Base-by-base conservation (phyloP, 2,329 filamentous ascomycete species). In the Colletotrichum agaves region DNA sequence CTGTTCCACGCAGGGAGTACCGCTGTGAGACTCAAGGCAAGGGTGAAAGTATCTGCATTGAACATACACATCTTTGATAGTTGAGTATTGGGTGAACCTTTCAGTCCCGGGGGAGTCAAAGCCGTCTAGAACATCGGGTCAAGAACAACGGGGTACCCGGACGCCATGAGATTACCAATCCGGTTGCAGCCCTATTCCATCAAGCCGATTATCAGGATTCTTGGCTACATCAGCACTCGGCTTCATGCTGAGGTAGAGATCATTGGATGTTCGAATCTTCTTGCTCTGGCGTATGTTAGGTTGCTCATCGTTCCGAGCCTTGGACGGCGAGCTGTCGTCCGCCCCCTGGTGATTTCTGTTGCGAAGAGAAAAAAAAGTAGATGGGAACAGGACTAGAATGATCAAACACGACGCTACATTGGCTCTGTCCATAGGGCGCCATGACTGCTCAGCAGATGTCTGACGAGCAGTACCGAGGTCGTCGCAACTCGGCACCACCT, bases 371-470 rank as follows among this genome's bases (percentile, higher is more conserved):
- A 23, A 15, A 1, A 41, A 12, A 1, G 3, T 19, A 3, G 27
- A 44, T 7, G 35, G 35, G 13, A 11, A 13, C 35, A 15, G 35
- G n/a, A 15, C 60, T 63, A 19, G 63, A 44, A 15, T 33, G 39
- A 2, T 11, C 13, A 31, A 27, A 21, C 21, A n/a, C 13, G 63
- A 87, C 41, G 91, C 91, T 0, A 91, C 89, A 0, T 82, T 88
- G 57, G 91, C 90, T 3, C 89, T 90, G 0, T 88, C 86, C 70
- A 87, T 86, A 1, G 1, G 27, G 5, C 6, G 89, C 92, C 70
- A 93, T 93, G 89, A 87, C 89, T 71, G 81, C 81, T 0, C 87
- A 90, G 73, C 88, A 90, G 73, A 84, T 90, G 80, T 88, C 86
- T 69, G 87, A 86, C 58, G 83, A 37, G 63, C 37, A n/a, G 37